phyloP scores from a whole-genome alignment of 1,284 basidiomycete genomes.

The Leccinum pachyderme region DNA sequence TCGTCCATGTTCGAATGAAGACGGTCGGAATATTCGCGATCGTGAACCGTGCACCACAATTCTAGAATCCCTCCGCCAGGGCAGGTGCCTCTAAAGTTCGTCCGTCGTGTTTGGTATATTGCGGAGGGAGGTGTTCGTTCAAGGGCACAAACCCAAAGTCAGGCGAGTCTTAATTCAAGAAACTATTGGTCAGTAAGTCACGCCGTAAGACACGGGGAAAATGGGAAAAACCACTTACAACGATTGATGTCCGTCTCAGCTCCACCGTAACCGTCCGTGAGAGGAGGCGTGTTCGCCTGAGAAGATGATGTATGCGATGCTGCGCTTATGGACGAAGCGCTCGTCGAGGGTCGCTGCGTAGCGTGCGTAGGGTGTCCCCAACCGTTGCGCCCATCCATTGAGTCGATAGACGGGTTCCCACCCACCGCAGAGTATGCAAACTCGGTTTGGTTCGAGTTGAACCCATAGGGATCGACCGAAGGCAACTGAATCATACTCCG shows the following conservation, averaged over 20 bases:
- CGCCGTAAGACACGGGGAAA: slow-evolving; percentile 25
- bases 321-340: slow-evolving; percentile 67
- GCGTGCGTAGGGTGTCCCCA: slow-evolving; percentile 38
- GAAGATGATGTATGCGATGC: slow-evolving; percentile 71
- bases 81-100: slow-evolving; percentile 44
- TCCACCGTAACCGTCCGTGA: slow-evolving; percentile 56
- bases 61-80: slow-evolving; percentile 29
- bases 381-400: slow-evolving; percentile 43
- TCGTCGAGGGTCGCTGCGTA: slow-evolving; percentile 63
- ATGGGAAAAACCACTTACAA: slow-evolving; percentile 55
- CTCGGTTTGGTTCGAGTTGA: slow-evolving; percentile 63
- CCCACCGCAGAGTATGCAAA: slow-evolving; percentile 73
- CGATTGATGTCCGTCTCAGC: slow-evolving; percentile 70
- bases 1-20: slow-evolving; percentile 37
- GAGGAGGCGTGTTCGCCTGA: slow-evolving; percentile 78
- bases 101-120: slow-evolving; percentile 60
- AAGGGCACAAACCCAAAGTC: slow-evolving; percentile 77
- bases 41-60: slow-evolving; percentile 28
- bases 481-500: slow-evolving; percentile 78
- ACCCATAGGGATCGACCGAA: slow-evolving; percentile 64
- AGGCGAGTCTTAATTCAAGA: slow-evolving; percentile 58
- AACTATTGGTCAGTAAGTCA: slow-evolving; percentile 35
- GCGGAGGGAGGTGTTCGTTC: slow-evolving; percentile 66
- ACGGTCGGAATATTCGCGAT: slow-evolving; percentile 30
- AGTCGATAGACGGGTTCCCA: slow-evolving; percentile 47